These are phyloP conservation scores for Sarcodon sp. DNA, from an alignment of 768 basidiomycete genomes.

Conservation along the genomic window DNA sequence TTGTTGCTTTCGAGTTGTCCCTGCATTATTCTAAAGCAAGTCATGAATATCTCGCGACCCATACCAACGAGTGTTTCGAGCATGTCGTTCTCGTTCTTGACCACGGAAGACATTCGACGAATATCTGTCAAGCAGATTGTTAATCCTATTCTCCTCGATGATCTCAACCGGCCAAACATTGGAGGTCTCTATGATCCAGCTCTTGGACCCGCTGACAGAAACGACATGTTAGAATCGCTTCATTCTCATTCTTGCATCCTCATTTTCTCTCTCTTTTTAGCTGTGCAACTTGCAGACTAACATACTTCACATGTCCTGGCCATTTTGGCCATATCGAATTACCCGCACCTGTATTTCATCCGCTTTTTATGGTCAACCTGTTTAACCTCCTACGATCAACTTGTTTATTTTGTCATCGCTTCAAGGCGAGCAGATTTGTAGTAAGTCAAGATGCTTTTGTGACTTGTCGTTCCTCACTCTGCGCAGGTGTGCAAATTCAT, in stretches of 20 bases:
- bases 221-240: conserved; percentile 68
- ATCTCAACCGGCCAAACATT: conserved; percentile 81
- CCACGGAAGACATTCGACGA: conserved; percentile 74
- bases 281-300: conserved; percentile 87
- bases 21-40: neutral
- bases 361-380: conserved; percentile 87
- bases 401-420: conserved; percentile 91
- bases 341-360: conserved; percentile 91
- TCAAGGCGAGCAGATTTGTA: conserved; percentile 66
- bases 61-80: conserved; percentile 76
- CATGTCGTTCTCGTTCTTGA: conserved; percentile 88
- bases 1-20: neutral
- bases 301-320: conserved; percentile 91
- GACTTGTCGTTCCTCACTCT: conserved; percentile 1
- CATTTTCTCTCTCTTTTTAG: conserved; percentile 26
- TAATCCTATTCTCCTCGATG: conserved; percentile 88
- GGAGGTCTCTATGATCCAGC: conserved; percentile 94
- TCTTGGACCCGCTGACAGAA: conserved; percentile 78
- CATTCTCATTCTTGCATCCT: neutral
- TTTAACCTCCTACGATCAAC: conserved; percentile 77
- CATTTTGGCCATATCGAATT: conserved; percentile 98
- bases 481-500: conserved; percentile 67
- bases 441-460: conserved; percentile 27
- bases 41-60: conserved; percentile 86
- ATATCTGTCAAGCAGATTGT: conserved; percentile 98